These are phyloP conservation scores for Cairneyella variabilis DNA, from an alignment of 495 filamentous ascomycete genomes.

Conservation along the genomic window DNA sequence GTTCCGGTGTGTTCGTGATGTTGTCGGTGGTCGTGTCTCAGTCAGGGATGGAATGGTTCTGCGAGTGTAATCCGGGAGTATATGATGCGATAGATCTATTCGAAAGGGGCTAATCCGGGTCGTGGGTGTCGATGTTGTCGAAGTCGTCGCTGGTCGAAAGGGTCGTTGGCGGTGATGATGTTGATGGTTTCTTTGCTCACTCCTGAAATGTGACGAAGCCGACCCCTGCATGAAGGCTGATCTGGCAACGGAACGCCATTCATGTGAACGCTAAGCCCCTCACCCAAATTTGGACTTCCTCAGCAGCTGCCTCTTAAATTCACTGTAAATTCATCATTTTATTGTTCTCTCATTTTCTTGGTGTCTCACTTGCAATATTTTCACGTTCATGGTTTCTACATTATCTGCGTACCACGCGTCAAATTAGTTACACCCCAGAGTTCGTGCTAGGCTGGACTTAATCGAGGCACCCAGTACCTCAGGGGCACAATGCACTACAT, in stretches of 20 bases:
- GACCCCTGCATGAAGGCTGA: not conserved
- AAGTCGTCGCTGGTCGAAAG: conserved; percentile 1
- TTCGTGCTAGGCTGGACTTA: not conserved
- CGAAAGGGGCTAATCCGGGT: too few relatives aligned
- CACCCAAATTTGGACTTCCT: not conserved
- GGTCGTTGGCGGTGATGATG: conserved; percentile 2
- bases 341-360: not conserved
- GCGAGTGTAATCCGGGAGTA: too few relatives aligned
- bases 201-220: not conserved
- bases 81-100: conserved; percentile 3
- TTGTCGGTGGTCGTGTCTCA: not conserved
- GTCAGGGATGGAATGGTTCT: not conserved
- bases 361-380: too few relatives aligned
- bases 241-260: conserved; percentile 7
- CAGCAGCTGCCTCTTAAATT: too few relatives aligned
- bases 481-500: not conserved
- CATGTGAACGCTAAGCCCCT: not conserved
- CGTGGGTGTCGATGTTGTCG: too few relatives aligned
- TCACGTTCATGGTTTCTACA: not conserved
- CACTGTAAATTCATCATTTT: too few relatives aligned
- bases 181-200: conserved; percentile 4
- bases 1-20: conserved; percentile 8
- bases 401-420: not conserved
- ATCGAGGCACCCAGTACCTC: not conserved
- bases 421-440: not conserved